A percentile compares a stretch with the other conserved stretches of the same genome.
These are phyloP conservation scores for Cryptococcus sp. DNA, from an alignment of 1,284 basidiomycete genomes.

Conservation along the genomic window DNA sequence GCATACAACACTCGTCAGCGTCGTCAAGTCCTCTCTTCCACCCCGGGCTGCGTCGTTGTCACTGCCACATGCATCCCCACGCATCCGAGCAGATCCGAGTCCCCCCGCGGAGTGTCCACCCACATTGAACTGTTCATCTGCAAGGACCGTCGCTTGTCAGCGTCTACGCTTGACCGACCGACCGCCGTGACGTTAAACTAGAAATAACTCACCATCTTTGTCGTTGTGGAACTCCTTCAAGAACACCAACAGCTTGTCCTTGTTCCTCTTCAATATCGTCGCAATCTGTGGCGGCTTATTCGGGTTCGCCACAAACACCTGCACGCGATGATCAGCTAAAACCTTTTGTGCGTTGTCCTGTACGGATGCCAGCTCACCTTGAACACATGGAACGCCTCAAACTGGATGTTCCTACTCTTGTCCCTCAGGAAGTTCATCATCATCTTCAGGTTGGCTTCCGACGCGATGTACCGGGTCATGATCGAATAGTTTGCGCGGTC, in stretches of 20 bases:
- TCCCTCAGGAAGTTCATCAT: conserved; percentile 99
- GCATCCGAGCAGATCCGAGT: too few species aligned
- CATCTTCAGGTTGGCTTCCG: conserved; percentile 89
- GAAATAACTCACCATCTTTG: conserved; percentile 70
- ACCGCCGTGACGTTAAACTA: conserved; percentile 1
- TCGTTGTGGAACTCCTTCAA: conserved; percentile 95
- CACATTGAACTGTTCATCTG: conserved; percentile 90
- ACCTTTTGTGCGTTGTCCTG: neutral
- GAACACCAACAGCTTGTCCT: conserved; percentile 87
- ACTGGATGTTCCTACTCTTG: conserved; percentile 98
- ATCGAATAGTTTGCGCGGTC: conserved; percentile 96
- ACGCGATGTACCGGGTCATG: conserved; percentile 97
- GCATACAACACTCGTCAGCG: neutral
- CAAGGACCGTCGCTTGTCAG: neutral
- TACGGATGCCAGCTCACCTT: conserved; percentile 61
- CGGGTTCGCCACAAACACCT: conserved; percentile 98
- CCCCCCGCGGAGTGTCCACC: conserved; percentile 22
- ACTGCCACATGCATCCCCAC: neutral
- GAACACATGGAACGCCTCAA: conserved; percentile 99
- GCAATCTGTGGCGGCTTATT: conserved; percentile 98
- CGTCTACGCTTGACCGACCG: too few species aligned
- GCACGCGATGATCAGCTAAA: neutral
- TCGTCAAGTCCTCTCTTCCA: too few species aligned
- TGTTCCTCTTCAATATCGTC: conserved; percentile 83
- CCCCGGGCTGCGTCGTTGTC: neutral